Base-by-base conservation (phyloP, 176 grass and related monocot genomes). In the Phoenix dactylifera region DNA sequence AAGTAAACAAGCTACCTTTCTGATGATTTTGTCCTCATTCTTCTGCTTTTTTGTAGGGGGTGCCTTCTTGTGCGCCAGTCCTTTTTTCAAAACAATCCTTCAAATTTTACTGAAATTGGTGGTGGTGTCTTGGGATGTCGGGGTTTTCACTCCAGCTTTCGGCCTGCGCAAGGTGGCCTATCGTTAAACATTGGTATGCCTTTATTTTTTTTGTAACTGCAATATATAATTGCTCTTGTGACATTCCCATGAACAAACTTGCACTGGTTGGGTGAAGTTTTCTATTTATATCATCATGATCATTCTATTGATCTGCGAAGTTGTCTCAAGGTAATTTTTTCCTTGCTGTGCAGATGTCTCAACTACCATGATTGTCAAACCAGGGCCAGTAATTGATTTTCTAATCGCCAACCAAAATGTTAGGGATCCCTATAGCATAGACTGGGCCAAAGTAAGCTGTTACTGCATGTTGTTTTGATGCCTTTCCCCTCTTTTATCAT, bases 281-380 rank as follows among this genome's bases (percentile, higher is more conserved):
- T 10, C 9, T 44, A 44, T 2, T 10, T 10, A 12, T 44, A 44
- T 44, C 35, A 12, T 44, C 35, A 44, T 12, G 35, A 44, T 44
- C 7, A 44, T 44, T 44, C 35, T 44, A 12, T 44, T 44, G 35
- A 44, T 44, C 35, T 44, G 9, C 9, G 5, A 7, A 44, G 6
- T 2, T 44, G 35, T 10, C 35, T 10, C 35, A 44, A 12, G 6
- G 35, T 44, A 44, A 44, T 44, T 32, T 29, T 54, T 30, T 15
- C 54, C 20, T 12, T 20, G 9, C 9, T 14, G 19, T 72, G 19
- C 75, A 97, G 92, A 97, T 73, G 92, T 90, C 2, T 97, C 92
- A 18, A 97, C 92, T 3, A 97, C 92, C 1, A 97, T 97, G 92
- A 97, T 97, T 24, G 87, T 97, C 22, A 90, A 72, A 70, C 92